These are phyloP conservation scores for Xylariaceae sp. DNA, from an alignment of 2,329 filamentous ascomycete species.

Conservation along the genomic window DNA sequence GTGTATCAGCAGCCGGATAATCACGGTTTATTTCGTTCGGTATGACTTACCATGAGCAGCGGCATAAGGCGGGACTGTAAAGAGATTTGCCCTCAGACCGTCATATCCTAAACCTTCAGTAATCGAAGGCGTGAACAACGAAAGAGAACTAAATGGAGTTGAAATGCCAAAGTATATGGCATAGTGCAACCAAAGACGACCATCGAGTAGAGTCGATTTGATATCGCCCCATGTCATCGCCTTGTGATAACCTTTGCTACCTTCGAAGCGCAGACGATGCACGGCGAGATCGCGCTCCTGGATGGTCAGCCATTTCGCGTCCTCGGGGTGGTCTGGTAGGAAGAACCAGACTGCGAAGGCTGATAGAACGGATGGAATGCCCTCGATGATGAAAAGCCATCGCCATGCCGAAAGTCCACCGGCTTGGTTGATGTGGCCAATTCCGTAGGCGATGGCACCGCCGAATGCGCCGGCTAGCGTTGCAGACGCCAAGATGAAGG, in stretches of 20 bases:
- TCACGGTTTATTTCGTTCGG: too few species aligned
- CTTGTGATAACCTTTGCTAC: conserved; percentile 55
- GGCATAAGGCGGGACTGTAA: conserved; percentile 65
- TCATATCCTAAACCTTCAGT: conserved; percentile 38
- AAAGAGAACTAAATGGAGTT: conserved; percentile 33
- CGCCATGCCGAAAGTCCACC: conserved; percentile 64
- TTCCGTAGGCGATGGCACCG: conserved; percentile 67
- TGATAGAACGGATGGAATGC: conserved; percentile 45
- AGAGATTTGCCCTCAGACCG: conserved; percentile 51
- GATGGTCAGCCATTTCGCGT: conserved; percentile 55
- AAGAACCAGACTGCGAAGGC: conserved; percentile 56
- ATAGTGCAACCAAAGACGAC: conserved; percentile 65
- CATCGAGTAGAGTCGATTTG: conserved; percentile 63
- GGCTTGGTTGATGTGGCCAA: conserved; percentile 66
- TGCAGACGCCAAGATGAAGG: conserved; percentile 64
- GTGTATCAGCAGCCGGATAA: too few species aligned
- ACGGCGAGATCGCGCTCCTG: conserved; percentile 53
- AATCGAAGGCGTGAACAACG: conserved; percentile 55
- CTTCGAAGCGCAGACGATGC: conserved; percentile 41
- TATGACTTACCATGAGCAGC: conserved; percentile 40
- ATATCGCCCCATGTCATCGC: conserved; percentile 64
- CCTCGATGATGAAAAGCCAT: conserved; percentile 56
- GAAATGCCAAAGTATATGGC: conserved; percentile 43
- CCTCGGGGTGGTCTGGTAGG: conserved; percentile 65
- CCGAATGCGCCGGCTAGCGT: conserved; percentile 70